Evolutionary conservation across 1,284 basidiomycete species (phyloP), one percentile per base, ranked within the genome.

Genomic region (Leccinum ambiguum): DNA sequence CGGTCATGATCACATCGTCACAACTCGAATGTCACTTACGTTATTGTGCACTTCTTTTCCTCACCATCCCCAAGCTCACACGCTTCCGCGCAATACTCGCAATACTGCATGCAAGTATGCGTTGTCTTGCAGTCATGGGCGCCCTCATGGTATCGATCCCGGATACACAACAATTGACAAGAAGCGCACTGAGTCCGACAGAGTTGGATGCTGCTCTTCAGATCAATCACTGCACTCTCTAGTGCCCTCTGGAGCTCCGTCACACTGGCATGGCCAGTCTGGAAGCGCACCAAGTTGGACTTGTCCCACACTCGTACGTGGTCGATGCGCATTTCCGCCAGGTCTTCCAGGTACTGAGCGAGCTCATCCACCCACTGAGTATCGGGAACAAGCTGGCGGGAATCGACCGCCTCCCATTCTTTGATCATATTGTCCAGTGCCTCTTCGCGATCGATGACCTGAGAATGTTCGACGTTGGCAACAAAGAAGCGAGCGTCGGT

Each of bases 261-360:
- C n/a, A 86, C 79, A 26, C 79, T 81, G 3, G 81, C 79, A 60
- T 82, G 78, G 14, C 74, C 76, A 4, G 73, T 66, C 50, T 78
- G 77, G 72, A 86, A 87, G 9, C 83, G 76, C 3, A 75, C 71
- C 26, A 83, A 70, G 65, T 88, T 88, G 9, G 77, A 73, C 16
- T 72, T 71, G 23, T 85, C 71, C 86, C 86, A 88, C 43, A 76
- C 69, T 23, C 75, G 76, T 14, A 87, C 84, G 63, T 81, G 80
- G 9, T 75, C 66, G 41, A 84, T 72, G 18, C 86, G 80, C 64
- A 72, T 67, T 26, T 82, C 78, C 39, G 73, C 78, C 14, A 84
- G 67, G 3, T 71, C 63, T 43, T 78, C 72, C 43, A 87, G 75
- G 69, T 81, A 78, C 36, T 65, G 58, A 8, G 76, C 70, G 11